Conservation (phyloP, 495 filamentous ascomycete species). For the Penicillium pulvis region DNA sequence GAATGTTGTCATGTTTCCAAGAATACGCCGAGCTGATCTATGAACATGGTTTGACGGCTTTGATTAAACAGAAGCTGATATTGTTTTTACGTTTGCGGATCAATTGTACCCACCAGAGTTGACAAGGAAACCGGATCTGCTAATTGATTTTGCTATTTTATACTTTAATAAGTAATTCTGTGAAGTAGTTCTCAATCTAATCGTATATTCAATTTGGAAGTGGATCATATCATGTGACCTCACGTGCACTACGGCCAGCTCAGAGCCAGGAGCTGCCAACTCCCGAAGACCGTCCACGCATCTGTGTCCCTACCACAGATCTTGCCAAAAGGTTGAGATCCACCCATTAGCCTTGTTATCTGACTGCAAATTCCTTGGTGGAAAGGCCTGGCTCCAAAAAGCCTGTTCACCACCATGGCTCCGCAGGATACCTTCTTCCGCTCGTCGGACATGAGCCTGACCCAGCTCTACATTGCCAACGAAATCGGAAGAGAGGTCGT, state of each 20-base stretch:
- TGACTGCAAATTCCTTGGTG: slow-evolving; percentile 22
- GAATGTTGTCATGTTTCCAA: background rate
- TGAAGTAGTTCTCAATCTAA: background rate
- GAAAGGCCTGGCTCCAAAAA: slow-evolving; percentile 32
- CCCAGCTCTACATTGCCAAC: slow-evolving; percentile 97
- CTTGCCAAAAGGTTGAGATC: background rate
- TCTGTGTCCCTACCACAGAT: slow-evolving; percentile 18
- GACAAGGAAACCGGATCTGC: background rate
- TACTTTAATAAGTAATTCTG: too few relatives aligned
- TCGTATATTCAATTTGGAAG: too few relatives aligned
- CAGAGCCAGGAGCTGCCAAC: slow-evolving; percentile 19
- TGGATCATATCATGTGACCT: slow-evolving; percentile 14
- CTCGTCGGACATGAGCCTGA: slow-evolving; percentile 99
- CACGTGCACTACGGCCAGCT: slow-evolving; percentile 31
- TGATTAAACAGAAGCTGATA: background rate
- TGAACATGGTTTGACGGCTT: background rate
- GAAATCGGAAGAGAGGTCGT: slow-evolving; percentile 98
- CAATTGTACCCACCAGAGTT: background rate
- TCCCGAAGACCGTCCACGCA: slow-evolving; percentile 10
- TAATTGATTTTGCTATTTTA: background rate
- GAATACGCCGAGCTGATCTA: too few relatives aligned
- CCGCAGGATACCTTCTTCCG: slow-evolving; percentile 93
- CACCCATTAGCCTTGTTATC: slow-evolving; percentile 4
- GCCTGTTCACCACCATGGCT: slow-evolving; percentile 43
- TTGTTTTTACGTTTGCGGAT: background rate